Evolutionary conservation across 164 flowering plant genomes (phyloP).

Genomic region (Stephania cephalantha): DNA sequence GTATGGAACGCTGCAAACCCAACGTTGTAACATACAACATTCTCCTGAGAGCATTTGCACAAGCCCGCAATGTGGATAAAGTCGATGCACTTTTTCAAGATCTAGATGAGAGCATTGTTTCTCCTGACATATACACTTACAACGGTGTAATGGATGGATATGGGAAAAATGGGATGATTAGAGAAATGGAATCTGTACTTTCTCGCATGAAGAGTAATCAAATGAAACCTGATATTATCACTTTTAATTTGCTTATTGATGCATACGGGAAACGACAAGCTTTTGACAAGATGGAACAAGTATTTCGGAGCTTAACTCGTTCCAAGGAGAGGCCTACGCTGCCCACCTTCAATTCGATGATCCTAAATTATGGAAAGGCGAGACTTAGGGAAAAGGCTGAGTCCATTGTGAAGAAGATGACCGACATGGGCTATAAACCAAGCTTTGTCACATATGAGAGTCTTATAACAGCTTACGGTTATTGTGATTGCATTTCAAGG

Average conservation of each 20-base stretch:
- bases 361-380: slow-evolving; percentile 86
- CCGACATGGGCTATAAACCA: slow-evolving; percentile 57
- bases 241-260: slow-evolving; percentile 84
- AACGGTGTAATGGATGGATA: slow-evolving; percentile 98
- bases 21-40: slow-evolving; percentile 90
- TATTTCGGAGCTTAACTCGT: slow-evolving; percentile 63
- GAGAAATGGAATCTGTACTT: slow-evolving; percentile 82
- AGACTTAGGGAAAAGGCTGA: slow-evolving; percentile 79
- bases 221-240: slow-evolving; percentile 75
- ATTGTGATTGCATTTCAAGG: slow-evolving; percentile 63
- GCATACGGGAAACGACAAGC: slow-evolving; percentile 86
- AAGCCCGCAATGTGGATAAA: slow-evolving; percentile 54
- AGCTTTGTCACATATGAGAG: slow-evolving; percentile 76
- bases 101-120: slow-evolving; percentile 54
- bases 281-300: slow-evolving; percentile 94
- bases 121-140: slow-evolving; percentile 78
- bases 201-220: slow-evolving; percentile 68
- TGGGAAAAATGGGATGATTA: slow-evolving; percentile 87
- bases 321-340: slow-evolving; percentile 82
- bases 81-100: slow-evolving; percentile 73
- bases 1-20: slow-evolving; percentile 73
- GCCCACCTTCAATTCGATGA: slow-evolving; percentile 95
- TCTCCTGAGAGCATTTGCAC: slow-evolving; percentile 86
- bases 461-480: slow-evolving; percentile 74
- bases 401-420: slow-evolving; percentile 43